Conservation (phyloP, 768 basidiomycete species). For the Auriscalpium orientale region DNA sequence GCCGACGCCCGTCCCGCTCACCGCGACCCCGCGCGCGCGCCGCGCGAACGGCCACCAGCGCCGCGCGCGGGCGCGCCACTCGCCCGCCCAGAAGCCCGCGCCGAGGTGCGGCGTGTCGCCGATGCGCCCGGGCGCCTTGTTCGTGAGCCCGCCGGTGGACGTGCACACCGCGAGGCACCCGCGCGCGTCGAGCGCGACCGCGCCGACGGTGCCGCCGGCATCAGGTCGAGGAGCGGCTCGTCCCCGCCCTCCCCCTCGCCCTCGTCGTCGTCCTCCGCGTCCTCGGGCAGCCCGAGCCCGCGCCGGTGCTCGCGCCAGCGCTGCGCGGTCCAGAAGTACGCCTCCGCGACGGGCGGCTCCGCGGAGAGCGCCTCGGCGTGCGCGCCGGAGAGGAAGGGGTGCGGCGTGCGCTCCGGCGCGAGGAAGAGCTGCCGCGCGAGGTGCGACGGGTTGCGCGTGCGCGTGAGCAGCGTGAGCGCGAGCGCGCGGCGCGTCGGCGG, state of each 20-base stretch:
- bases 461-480: slow-evolving; percentile 58
- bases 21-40: slow-evolving; percentile 46
- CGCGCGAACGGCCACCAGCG: slow-evolving; percentile 35
- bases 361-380: slow-evolving; percentile 56
- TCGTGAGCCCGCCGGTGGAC: slow-evolving; percentile 77
- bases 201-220: slow-evolving; percentile 78
- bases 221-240: slow-evolving; percentile 38
- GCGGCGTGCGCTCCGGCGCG: slow-evolving; percentile 50
- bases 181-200: slow-evolving; percentile 67
- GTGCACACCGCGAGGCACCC: slow-evolving; percentile 71
- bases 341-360: slow-evolving; percentile 55
- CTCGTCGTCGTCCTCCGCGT: slow-evolving; percentile 31
- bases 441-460: slow-evolving; percentile 63
- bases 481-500: slow-evolving; percentile 53
- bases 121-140: slow-evolving; percentile 77
- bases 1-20: slow-evolving; percentile 84
- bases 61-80: slow-evolving; percentile 43
- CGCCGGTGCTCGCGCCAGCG: slow-evolving; percentile 74
- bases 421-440: slow-evolving; percentile 68
- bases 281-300: slow-evolving; percentile 67
- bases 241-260: neutral
- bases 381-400: slow-evolving; percentile 62
- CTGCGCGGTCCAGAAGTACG: slow-evolving; percentile 69
- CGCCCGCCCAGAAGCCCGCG: slow-evolving; percentile 78
- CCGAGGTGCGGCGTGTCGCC: slow-evolving; percentile 80